These are phyloP conservation scores for Ophiorrhiza pumila DNA, from an alignment of 257 asterid genomes.

Conservation along the genomic window DNA sequence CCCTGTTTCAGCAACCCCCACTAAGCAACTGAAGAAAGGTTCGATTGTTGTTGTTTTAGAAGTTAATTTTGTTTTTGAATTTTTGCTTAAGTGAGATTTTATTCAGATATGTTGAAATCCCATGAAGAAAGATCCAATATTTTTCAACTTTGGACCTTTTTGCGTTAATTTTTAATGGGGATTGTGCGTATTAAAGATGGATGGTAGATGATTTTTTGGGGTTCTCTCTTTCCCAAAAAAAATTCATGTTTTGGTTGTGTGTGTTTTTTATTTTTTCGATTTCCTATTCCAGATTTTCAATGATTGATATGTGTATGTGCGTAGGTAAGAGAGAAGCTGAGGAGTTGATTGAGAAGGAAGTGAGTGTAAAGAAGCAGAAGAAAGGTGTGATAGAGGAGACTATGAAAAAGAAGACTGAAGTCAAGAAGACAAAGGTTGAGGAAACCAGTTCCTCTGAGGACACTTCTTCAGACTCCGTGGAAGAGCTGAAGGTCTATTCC, in stretches of 20 bases:
- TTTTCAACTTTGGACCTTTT: background rate
- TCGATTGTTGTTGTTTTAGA: background rate
- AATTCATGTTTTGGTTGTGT: background rate
- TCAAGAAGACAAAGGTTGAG: constrained; percentile 33
- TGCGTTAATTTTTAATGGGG: background rate
- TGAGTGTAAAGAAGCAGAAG: constrained; percentile 39
- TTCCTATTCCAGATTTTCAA: background rate
- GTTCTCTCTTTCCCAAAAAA: background rate
- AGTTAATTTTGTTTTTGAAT: too few relatives aligned
- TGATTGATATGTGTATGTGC: background rate
- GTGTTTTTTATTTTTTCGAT: too few relatives aligned
- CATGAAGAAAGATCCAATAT: background rate
- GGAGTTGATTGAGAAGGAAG: constrained; percentile 29
- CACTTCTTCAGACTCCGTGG: constrained; percentile 31
- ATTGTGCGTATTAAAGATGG: background rate
- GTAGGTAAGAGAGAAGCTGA: constrained; percentile 49
- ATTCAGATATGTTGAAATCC: background rate
- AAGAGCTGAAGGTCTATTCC: constrained; percentile 31
- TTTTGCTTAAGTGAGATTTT: too few relatives aligned
- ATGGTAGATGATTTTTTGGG: background rate
- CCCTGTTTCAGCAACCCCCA: constrained; percentile 28
- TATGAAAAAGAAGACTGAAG: constrained; percentile 28
- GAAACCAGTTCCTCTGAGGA: constrained; percentile 52
- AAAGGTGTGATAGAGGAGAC: constrained; percentile 28
- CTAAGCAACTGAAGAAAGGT: constrained; percentile 63